These are phyloP conservation scores for Stephania cephalantha DNA, from an alignment of 164 flowering plant species.

Conservation along the genomic window DNA sequence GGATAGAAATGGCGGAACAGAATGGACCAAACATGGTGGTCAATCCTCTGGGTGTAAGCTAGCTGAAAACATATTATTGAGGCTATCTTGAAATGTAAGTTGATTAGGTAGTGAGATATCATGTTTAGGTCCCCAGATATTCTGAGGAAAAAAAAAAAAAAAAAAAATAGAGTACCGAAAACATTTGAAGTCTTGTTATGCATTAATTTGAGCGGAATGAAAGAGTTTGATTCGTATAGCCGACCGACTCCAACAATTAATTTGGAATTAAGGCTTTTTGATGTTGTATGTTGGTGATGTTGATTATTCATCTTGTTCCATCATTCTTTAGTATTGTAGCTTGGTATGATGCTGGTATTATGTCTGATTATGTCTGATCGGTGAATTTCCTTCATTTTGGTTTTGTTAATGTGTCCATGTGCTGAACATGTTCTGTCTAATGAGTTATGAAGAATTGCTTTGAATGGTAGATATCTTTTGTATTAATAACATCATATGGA, in stretches of 20 bases:
- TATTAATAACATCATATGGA: too few relatives aligned
- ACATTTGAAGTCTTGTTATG: too few relatives aligned
- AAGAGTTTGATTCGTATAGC: too few relatives aligned
- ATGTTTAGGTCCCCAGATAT: neutral
- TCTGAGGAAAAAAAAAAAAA: too few relatives aligned
- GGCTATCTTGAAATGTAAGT: neutral
- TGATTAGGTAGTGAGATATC: neutral
- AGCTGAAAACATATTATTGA: neutral
- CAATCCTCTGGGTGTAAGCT: slow-evolving; percentile 7
- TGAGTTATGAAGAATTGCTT: neutral
- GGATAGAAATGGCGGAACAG: slow-evolving; percentile 14
- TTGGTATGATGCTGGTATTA: neutral
- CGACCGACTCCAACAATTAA: too few relatives aligned
- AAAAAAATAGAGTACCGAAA: too few relatives aligned
- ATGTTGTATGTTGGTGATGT: too few relatives aligned
- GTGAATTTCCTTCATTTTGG: neutral
- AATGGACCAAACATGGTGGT: slow-evolving; percentile 9
- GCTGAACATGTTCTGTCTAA: neutral
- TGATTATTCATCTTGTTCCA: neutral
- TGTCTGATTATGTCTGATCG: neutral
- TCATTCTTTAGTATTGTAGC: neutral
- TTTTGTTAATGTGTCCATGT: neutral
- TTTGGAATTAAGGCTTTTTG: too few relatives aligned
- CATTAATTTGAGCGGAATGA: too few relatives aligned
- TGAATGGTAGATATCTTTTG: too few relatives aligned